Evolutionary conservation across 2,329 filamentous ascomycete species (phyloP), one percentile per base, ranked within the genome.

Genomic region (Alternaria tenuissima): DNA sequence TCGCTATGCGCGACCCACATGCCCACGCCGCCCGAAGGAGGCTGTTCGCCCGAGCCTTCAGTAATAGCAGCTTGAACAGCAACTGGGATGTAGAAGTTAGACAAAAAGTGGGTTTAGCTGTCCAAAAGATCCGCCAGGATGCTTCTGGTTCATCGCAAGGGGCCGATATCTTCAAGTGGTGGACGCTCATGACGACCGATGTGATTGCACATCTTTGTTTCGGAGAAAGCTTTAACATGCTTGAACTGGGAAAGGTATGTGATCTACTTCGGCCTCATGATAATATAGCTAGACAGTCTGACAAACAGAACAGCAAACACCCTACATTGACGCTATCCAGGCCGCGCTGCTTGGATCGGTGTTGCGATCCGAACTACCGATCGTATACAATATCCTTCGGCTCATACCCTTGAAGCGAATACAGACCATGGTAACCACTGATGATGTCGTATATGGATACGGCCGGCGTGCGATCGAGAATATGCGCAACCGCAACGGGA

Each of bases 101-200:
- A 26, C 67, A 74, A 28, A 78, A 76, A 63, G 70, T 72, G 0
- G 55, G 58, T 16, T 61, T 78, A n/a, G 75, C 75, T 6, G 72
- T 81, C 2, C 22, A 57, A 4, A 69, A 71, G 39, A 79, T 81
- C 49, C 68, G 68, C 30, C 49, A 52, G 2, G 62, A 66, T 47
- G 70, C 67, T 8, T 9, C 18, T 2, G 30, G 20, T 20, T n/a
- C 51, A 3, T n/a, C 58, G 58, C 2, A 72, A 73, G 28, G 65
- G 48, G 16, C 55, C 12, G 79, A 82, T 51, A 47, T 74, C 5
- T 55, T 80, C 47, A 76, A 79, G 52, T 72, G 78, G 78, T 77
- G 70, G 69, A 79, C 77, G 14, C 73, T 80, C 12, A 75, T 81
- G 70, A 75, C 79, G 7, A 74, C 75, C 0, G 80, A 82, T 65